These are phyloP conservation scores for Corrigiola litoralis DNA, from an alignment of 179 eudicot genomes.

Conservation along the genomic window DNA sequence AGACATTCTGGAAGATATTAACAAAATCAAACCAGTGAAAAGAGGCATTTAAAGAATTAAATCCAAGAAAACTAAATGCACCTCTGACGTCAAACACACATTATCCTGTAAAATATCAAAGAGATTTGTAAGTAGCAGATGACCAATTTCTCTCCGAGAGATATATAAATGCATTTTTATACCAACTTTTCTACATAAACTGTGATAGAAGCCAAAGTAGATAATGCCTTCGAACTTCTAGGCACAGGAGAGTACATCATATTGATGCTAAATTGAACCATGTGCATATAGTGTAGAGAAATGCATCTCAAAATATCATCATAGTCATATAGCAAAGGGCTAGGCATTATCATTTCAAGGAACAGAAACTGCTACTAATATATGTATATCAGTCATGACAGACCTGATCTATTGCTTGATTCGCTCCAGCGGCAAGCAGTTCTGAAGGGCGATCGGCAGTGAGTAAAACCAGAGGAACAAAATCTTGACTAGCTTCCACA, in stretches of 20 bases:
- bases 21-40: not conserved
- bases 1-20: not conserved
- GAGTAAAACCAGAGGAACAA: constrained; percentile 75
- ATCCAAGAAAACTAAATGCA: not conserved
- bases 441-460: constrained; percentile 98
- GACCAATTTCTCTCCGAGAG: too few species aligned
- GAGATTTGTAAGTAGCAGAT: too few species aligned
- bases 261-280: not conserved
- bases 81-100: not conserved
- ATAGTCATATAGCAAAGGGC: not conserved
- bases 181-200: not conserved
- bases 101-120: not conserved
- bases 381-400: not conserved
- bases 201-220: not conserved
- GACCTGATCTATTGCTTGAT: constrained; percentile 97
- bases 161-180: too few species aligned
- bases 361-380: not conserved
- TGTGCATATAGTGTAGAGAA: not conserved
- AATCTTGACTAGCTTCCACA: constrained; percentile 97
- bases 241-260: not conserved
- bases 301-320: not conserved
- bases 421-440: constrained; percentile 86
- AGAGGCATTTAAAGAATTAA: not conserved
- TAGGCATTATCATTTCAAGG: not conserved
- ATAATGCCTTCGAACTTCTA: not conserved